Conservation (phyloP, 305 asterid species). For the Fraxinus velutina region DNA sequence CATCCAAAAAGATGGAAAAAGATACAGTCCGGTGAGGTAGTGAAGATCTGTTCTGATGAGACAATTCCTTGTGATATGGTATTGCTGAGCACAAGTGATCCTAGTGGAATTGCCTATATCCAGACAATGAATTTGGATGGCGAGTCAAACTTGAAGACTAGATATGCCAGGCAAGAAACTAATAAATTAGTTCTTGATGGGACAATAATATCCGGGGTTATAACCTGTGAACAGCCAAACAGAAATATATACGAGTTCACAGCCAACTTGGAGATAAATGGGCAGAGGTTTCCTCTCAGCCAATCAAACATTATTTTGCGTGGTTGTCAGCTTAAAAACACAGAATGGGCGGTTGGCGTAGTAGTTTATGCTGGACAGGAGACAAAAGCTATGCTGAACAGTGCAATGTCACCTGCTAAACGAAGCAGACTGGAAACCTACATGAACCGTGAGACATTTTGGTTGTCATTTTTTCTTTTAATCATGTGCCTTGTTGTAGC, state of each 20-base stretch:
- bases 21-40: conserved; percentile 80
- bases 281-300: conserved; percentile 69
- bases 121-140: conserved; percentile 99
- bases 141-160: conserved; percentile 93
- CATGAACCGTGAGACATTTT: conserved; percentile 92
- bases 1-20: conserved; percentile 70
- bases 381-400: conserved; percentile 95
- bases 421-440: conserved; percentile 91
- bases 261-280: conserved; percentile 82
- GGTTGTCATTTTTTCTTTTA: conserved; percentile 84
- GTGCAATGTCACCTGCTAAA: conserved; percentile 84
- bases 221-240: conserved; percentile 94
- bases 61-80: conserved; percentile 95
- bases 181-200: conserved; percentile 60
- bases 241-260: conserved; percentile 93
- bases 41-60: conserved; percentile 75
- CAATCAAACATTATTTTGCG: conserved; percentile 93
- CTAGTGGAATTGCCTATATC: conserved; percentile 91
- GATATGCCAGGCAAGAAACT: conserved; percentile 99
- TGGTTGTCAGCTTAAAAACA: conserved; percentile 97
- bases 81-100: conserved; percentile 86
- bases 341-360: conserved; percentile 91
- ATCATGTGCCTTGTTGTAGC: conserved; percentile 87
- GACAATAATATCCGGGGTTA: conserved; percentile 54
- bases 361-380: conserved; percentile 98